These are phyloP conservation scores for Micractinium sp. DNA, from an alignment of 139 green algal species.

Conservation along the genomic window DNA sequence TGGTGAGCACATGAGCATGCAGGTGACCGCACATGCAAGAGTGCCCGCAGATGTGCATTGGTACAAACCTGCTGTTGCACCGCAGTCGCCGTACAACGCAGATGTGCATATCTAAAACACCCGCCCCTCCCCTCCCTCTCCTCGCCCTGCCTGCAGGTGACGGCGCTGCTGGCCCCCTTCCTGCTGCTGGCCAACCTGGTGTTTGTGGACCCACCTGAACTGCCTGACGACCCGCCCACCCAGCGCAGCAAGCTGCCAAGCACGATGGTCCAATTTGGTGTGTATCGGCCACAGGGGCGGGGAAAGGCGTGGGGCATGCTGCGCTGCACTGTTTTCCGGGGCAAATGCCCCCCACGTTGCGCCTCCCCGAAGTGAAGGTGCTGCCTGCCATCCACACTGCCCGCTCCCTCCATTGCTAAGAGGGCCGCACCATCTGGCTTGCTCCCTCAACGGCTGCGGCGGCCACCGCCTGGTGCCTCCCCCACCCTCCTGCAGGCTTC, in stretches of 20 bases:
- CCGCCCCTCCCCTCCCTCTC: not conserved
- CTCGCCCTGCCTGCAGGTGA: not conserved
- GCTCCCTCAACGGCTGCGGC: not conserved
- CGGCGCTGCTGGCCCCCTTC: too few species aligned
- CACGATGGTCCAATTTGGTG: not conserved
- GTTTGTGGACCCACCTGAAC: too few species aligned
- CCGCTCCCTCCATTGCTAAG: not conserved
- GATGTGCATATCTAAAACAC: too few species aligned
- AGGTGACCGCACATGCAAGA: not conserved
- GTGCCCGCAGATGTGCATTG: not conserved
- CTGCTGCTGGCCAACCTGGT: too few species aligned
- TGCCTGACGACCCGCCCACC: too few species aligned
- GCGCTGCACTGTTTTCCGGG: too few species aligned
- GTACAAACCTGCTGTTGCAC: too few species aligned
- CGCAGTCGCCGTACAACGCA: too few species aligned
- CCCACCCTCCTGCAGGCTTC: not conserved
- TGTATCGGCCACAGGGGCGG: not conserved
- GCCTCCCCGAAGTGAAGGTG: not conserved
- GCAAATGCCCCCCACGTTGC: not conserved
- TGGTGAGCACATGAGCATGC: not conserved
- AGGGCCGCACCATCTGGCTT: not conserved
- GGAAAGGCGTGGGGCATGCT: too few species aligned
- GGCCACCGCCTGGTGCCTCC: not conserved
- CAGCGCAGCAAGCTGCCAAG: too few species aligned
- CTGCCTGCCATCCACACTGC: not conserved